Base-by-base conservation (phyloP, 163 green algal genomes). In the Chloromonas sp. region DNA sequence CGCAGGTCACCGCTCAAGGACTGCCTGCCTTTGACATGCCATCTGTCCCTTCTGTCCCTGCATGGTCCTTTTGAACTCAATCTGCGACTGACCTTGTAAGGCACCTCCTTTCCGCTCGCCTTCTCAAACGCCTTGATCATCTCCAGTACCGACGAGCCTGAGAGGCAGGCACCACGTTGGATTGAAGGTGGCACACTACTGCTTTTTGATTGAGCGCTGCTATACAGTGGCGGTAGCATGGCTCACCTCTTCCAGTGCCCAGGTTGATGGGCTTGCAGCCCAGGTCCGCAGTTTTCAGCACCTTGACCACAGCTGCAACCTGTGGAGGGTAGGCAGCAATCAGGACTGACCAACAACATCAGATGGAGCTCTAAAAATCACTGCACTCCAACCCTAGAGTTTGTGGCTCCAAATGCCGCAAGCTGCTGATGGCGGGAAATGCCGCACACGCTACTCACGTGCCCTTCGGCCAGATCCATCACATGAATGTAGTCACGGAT, bases 401-500 rank as follows among this genome's bases (percentile, higher is more conserved):
- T 36, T 36, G 36, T 36, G 36, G 36, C 36, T 36, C 36, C 36
- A 36, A 36, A 36, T 36, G 36, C 36, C 36, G 36, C 36, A 36
- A 36, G 36, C 36, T 36, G 36, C 36, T 36, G 36, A 36, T 36
- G 36, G 36, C 36, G 36, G 36, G 36, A 36, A 36, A 36, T 36
- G 36, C 36, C 36, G 36, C 36, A 36, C 36, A 36, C 15, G 15
- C 70, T 1, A 59, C 89, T 88, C 15, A 95, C 90, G 86, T 98
- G 93, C 1, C 90, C 93, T 62, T 95, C 93, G 3, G 95, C 97
- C 70, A 99, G 89, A 92, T 99, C 97, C 91, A 98, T 96, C 36
- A 99, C 97, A 87, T 99, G 97, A 89, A 99, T 99, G 94, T 99
- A 99, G 90, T 99, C 97, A 60, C 96, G 92, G 78, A 99, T 91